Conservation (phyloP, 2,329 filamentous ascomycete species). For the Monosporascus sp. region DNA sequence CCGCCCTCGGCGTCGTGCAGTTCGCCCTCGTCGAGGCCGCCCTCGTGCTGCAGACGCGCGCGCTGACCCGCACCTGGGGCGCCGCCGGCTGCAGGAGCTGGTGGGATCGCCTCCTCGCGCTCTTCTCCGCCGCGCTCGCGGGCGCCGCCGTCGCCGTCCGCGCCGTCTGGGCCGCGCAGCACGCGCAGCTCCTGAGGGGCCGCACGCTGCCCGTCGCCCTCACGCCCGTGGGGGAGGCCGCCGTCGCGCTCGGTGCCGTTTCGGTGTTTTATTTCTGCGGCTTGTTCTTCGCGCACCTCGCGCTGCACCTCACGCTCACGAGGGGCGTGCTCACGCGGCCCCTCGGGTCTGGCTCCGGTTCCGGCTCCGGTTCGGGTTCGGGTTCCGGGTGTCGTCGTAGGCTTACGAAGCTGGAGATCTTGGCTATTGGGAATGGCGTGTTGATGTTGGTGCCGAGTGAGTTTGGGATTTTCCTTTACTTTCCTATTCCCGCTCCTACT, state of each 20-base stretch:
- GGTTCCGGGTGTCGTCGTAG: constrained; percentile 8
- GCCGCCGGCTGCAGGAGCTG: constrained; percentile 23
- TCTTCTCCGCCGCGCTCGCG: constrained; percentile 11
- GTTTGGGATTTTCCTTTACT: constrained; percentile 2
- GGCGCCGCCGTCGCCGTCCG: constrained; percentile 13
- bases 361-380: neutral
- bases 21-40: constrained; percentile 39
- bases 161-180: constrained; percentile 15
- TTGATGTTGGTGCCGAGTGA: constrained; percentile 52
- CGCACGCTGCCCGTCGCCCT: constrained; percentile 15
- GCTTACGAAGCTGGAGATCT: constrained; percentile 47
- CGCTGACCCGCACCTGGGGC: constrained; percentile 46
- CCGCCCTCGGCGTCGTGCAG: constrained; percentile 37
- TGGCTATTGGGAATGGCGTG: constrained; percentile 50
- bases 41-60: constrained; percentile 47
- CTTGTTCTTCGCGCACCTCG: constrained; percentile 47
- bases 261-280: constrained; percentile 50
- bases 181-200: constrained; percentile 7
- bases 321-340: constrained; percentile 37
- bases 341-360: constrained; percentile 20
- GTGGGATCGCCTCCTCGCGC: constrained; percentile 6
- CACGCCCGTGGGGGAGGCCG: constrained; percentile 34
- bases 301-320: constrained; percentile 41
- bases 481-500: no score
- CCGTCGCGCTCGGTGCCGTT: constrained; percentile 33